Conservation (phyloP, 345 rosid genomes). For the Arabis alpina region DNA sequence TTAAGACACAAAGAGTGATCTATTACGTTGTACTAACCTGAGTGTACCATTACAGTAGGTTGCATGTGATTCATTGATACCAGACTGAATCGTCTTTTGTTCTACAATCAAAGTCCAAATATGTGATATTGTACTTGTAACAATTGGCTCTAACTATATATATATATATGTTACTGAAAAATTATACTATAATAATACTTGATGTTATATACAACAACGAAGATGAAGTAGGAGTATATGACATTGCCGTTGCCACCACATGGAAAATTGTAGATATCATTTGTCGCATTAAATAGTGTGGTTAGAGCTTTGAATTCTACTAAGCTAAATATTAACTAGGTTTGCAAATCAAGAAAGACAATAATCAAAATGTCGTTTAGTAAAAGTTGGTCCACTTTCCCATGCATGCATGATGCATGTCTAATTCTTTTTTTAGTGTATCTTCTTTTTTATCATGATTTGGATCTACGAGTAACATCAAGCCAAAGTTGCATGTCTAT, state of each 20-base stretch:
- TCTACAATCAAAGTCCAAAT: neutral
- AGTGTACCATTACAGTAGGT: constrained; percentile 27
- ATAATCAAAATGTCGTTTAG: constrained; percentile 27
- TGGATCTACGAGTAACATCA: constrained; percentile 9
- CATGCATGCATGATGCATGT: constrained; percentile 34
- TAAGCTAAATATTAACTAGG: constrained; percentile 14
- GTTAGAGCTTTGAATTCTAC: constrained; percentile 6
- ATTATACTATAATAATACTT: neutral
- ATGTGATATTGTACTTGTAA: neutral
- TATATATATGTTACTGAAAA: neutral
- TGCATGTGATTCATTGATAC: neutral
- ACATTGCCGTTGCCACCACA: constrained; percentile 4
- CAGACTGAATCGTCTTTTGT: too few relatives aligned
- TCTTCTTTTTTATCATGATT: neutral
- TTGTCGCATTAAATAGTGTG: constrained; percentile 12
- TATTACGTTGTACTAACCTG: constrained; percentile 1
- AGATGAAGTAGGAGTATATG: neutral
- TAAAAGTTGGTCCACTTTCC: constrained; percentile 31
- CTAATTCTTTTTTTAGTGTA: neutral
- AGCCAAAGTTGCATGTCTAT: neutral
- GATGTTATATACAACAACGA: neutral
- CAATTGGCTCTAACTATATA: neutral
- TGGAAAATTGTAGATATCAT: neutral
- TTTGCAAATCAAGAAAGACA: constrained; percentile 8
- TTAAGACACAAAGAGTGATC: constrained; percentile 9